Conservation (phyloP, 73 alveolate genomes). For the Tetrahymena borealis region DNA sequence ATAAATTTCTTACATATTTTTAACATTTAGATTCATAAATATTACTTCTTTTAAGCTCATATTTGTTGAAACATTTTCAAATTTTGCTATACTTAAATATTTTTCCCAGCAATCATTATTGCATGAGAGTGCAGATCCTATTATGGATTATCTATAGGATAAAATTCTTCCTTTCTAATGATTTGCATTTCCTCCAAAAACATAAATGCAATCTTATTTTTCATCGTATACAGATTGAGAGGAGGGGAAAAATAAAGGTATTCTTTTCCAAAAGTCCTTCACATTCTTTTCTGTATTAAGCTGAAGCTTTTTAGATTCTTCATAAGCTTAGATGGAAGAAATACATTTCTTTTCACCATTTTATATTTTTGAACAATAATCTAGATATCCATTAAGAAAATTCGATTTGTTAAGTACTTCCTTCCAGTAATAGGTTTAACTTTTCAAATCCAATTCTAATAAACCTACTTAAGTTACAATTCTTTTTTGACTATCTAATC, state of each 20-base stretch:
- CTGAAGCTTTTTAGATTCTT: background rate
- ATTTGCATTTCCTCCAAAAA: background rate
- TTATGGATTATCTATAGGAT: background rate
- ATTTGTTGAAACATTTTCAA: background rate
- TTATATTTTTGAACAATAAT: background rate
- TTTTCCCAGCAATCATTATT: background rate
- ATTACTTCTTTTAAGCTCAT: background rate
- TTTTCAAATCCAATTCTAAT: background rate
- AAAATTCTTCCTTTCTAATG: background rate
- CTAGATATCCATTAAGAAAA: background rate
- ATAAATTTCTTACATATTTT: background rate
- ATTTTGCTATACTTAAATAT: background rate
- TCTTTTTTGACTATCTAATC: background rate
- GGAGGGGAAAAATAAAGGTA: background rate
- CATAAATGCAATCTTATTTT: background rate
- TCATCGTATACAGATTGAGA: background rate
- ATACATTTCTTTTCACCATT: background rate
- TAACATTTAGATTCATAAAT: background rate
- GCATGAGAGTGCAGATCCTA: background rate
- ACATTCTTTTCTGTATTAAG: background rate
- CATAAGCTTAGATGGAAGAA: background rate
- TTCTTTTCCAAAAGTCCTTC: background rate
- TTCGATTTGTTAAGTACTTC: background rate
- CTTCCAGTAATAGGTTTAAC: background rate
- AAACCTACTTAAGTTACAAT: background rate